Base-by-base conservation (phyloP, 768 basidiomycete species). In the Saitozyma podzolica region DNA sequence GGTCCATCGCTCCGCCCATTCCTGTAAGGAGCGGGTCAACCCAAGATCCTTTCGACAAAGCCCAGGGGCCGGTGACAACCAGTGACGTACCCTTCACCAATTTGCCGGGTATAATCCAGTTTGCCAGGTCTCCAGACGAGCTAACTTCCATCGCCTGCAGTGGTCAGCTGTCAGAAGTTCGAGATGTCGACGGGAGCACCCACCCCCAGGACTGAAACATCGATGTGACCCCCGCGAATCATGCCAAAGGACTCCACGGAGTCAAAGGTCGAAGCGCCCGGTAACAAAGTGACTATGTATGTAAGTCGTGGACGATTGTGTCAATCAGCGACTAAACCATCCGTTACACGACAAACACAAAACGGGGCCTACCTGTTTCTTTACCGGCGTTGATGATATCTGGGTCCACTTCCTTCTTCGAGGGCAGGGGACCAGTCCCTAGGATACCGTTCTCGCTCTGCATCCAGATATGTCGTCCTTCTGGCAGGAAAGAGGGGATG, bases 71-170 rank as follows among this genome's bases (percentile, higher is more conserved):
- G 5, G 29, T 29, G 29, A 29, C 29, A 29, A 29, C 29, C 29
- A 29, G 29, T 29, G 29, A 29, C 29, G 29, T 29, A 29, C 29
- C 29, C 29, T 29, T 29, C 29, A 29, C 29, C 29, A 29, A 29
- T 29, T 96, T 95, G 14, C 92, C 91, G 2, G 94, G 94, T 73
- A 96, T 93, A 94, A 96, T 97, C 78, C 91, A 97, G 83, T 97
- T 97, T 59, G 94, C 94, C 39, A 97, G 89, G 78, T 97, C 94
- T 60, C 75, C 93, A 1, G 86, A 86, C 67, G 89, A 87, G 1
- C 92, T 92, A 52, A 97, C 94, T 83, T 97, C 88, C 90, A 97
- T 91, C n/a, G 75, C 75, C 37, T 29, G 29, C 29, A 5, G 29
- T 29, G 29, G 29, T 29, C 29, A 29, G 29, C 29, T 29, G 29